phyloP scores from a whole-genome alignment of 2,329 filamentous ascomycete species.

The Pseudocercospora fijiensis region DNA sequence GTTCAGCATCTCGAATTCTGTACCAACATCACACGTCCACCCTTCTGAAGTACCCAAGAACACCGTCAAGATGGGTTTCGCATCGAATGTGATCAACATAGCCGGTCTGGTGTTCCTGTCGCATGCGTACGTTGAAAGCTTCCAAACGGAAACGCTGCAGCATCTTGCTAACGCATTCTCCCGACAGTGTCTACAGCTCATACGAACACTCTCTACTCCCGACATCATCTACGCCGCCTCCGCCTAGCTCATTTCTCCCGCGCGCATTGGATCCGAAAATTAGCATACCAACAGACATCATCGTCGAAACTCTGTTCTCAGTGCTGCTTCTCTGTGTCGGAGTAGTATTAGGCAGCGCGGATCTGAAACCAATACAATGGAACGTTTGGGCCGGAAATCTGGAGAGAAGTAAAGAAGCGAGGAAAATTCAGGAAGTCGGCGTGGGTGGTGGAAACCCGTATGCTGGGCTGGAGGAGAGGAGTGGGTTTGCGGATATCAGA shows the following conservation, averaged over 20 bases:
- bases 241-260: conserved; percentile 28
- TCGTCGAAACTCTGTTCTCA: conserved; percentile 78
- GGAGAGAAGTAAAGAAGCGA: conserved; percentile 63
- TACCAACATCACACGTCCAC: neutral
- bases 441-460: conserved; percentile 81
- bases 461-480: conserved; percentile 71
- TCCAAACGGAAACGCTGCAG: conserved; percentile 12
- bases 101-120: conserved; percentile 76
- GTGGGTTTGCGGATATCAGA: conserved; percentile 85
- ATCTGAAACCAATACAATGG: conserved; percentile 82
- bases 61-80: conserved; percentile 61
- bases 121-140: conserved; percentile 69
- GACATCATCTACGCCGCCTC: conserved; percentile 46
- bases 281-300: conserved; percentile 76
- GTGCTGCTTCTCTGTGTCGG: conserved; percentile 79
- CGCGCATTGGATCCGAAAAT: conserved; percentile 39
- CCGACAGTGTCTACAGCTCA: conserved; percentile 83
- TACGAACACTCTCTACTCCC: conserved; percentile 81
- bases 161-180: conserved; percentile 6
- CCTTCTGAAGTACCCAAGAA: neutral
- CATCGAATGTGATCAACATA: conserved; percentile 68
- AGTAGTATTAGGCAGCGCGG: conserved; percentile 73
- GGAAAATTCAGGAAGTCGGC: conserved; percentile 59
- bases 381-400: conserved; percentile 79
- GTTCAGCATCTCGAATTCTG: neutral